A percentile compares a stretch with the other conserved stretches of the same genome.
phyloP scores from a whole-genome alignment of 2,329 filamentous ascomycete species.

The Arachnomyces sp. region DNA sequence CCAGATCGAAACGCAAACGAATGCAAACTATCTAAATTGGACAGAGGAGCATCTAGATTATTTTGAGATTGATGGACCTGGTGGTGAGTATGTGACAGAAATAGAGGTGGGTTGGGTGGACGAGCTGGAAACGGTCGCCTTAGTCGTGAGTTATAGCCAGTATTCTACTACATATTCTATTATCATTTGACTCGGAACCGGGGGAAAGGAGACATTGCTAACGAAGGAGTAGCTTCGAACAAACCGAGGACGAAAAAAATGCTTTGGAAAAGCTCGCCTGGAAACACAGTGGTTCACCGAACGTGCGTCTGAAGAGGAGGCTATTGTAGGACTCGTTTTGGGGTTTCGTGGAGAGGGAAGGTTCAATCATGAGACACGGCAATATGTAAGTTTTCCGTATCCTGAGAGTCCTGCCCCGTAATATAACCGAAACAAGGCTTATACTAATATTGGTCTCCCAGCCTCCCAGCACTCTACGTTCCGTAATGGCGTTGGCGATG shows the following conservation, averaged over 20 bases:
- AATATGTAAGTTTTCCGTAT: too few relatives aligned
- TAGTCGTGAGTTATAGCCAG: too few relatives aligned
- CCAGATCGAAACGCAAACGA: background rate
- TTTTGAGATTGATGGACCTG: constrained; percentile 2
- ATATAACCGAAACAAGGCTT: too few relatives aligned
- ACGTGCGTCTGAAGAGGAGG: too few relatives aligned
- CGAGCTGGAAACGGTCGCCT: background rate
- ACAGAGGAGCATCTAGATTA: background rate
- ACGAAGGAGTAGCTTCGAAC: constrained; percentile 2
- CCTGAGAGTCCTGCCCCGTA: too few relatives aligned
- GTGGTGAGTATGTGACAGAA: background rate
- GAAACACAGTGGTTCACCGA: too few relatives aligned
- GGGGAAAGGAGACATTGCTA: background rate
- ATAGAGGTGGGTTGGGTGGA: background rate
- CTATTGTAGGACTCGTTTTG: too few relatives aligned
- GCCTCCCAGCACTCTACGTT: too few relatives aligned
- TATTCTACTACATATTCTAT: background rate
- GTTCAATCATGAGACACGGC: too few relatives aligned
- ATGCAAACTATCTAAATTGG: background rate
- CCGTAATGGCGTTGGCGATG: too few relatives aligned
- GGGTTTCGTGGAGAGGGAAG: too few relatives aligned
- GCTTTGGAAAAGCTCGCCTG: constrained; percentile 1
- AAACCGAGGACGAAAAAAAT: constrained; percentile 1
- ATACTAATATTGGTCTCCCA: too few relatives aligned
- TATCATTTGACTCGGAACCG: background rate